Evolutionary conservation across 345 rosid species (phyloP).

Genomic region (Ceriops tagal): DNA sequence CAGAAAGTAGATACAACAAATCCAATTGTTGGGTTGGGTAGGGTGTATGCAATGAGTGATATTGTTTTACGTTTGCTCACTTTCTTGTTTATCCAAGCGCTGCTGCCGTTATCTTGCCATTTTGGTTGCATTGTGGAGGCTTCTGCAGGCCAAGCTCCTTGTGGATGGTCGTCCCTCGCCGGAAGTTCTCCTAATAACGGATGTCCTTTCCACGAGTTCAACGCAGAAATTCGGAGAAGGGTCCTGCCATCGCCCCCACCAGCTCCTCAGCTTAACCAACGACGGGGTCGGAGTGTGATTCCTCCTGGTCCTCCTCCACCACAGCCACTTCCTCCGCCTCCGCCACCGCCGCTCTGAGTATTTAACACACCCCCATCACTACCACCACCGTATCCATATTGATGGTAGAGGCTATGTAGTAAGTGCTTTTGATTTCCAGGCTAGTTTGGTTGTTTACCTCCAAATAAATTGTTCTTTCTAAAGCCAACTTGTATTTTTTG

Average conservation of each 20-base stretch:
- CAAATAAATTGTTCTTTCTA: too few species aligned
- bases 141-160: slow-evolving; percentile 1
- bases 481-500: too few species aligned
- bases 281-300: background rate
- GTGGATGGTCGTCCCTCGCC: too few species aligned
- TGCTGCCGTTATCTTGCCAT: slow-evolving; percentile 4
- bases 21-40: background rate
- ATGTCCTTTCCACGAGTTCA: background rate
- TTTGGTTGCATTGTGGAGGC: background rate
- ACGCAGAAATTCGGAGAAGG: too few species aligned
- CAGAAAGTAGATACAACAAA: background rate
- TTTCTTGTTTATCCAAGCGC: background rate
- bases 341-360: too few species aligned
- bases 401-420: background rate
- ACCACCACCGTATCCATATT: background rate
- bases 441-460: too few species aligned
- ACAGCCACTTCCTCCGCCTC: background rate
- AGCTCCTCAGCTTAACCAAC: slow-evolving; percentile 1
- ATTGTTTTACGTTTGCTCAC: background rate
- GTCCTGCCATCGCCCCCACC: background rate
- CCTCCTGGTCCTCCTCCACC: background rate
- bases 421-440: too few species aligned
- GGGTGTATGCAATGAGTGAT: background rate
- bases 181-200: too few species aligned
- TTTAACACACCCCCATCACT: background rate